These are phyloP conservation scores for Fomitopsis betulina DNA, from an alignment of 1,284 basidiomycete species.

Conservation along the genomic window DNA sequence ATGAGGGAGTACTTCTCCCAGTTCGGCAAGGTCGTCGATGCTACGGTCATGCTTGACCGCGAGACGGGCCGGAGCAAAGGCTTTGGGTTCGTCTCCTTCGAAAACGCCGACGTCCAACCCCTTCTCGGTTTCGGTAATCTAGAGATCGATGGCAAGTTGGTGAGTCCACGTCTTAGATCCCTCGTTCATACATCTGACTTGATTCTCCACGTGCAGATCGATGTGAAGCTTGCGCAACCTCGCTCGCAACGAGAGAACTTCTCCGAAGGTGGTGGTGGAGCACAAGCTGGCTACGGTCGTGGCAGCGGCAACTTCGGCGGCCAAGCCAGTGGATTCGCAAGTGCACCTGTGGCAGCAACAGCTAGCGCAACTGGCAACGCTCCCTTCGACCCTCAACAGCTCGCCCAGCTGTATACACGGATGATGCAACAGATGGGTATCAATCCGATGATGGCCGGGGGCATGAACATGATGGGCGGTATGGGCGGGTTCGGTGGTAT, in stretches of 20 bases:
- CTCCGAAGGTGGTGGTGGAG: conserved; percentile 30
- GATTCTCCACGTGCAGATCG: conserved; percentile 56
- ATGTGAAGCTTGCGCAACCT: conserved; percentile 92
- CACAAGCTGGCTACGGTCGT: conserved; percentile 17
- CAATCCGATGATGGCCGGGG: conserved; percentile 41
- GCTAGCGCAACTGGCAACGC: conserved; percentile 32
- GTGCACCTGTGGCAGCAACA: conserved; percentile 19
- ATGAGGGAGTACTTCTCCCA: conserved; percentile 92
- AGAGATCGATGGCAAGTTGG: conserved; percentile 89
- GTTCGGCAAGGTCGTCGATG: conserved; percentile 91
- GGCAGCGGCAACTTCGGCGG: conserved; percentile 26
- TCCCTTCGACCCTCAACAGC: conserved; percentile 76
- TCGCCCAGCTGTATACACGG: conserved; percentile 75
- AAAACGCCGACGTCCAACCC: conserved; percentile 82
- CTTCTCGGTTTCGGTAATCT: conserved; percentile 83
- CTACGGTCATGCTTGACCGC: conserved; percentile 98
- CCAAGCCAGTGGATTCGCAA: conserved; percentile 23
- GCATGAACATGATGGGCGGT: conserved; percentile 44
- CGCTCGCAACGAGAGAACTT: conserved; percentile 70
- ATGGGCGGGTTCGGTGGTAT: conserved; percentile 33
- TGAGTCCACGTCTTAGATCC: conserved; percentile 23
- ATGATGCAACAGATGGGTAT: conserved; percentile 77
- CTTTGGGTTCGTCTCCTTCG: conserved; percentile 97
- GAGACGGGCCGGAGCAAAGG: conserved; percentile 95
- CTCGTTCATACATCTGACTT: conserved; percentile 6